These are phyloP conservation scores for Heterobasidion parviporum DNA, from an alignment of 1,284 basidiomycete species.

Conservation along the genomic window DNA sequence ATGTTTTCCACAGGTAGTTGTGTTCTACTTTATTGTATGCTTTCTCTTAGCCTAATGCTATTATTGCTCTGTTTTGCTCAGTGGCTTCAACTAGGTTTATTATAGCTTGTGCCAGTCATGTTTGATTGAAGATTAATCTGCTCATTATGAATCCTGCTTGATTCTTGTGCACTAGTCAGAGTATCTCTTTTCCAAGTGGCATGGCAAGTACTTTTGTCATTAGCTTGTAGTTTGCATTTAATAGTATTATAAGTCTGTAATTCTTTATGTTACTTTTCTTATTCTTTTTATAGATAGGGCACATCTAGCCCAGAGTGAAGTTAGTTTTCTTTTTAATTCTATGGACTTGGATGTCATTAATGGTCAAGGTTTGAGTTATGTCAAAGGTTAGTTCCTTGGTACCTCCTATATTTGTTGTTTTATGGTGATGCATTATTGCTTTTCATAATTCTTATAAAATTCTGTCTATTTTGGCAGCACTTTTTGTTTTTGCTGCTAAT, in stretches of 20 bases:
- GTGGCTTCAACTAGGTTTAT: slow-evolving; percentile 15
- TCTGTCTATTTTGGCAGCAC: no score
- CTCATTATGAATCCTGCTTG: slow-evolving; percentile 2
- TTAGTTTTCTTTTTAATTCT: no score
- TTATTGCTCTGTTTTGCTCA: slow-evolving; percentile 16
- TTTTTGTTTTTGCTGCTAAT: no score
- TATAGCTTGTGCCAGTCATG: slow-evolving; percentile 13
- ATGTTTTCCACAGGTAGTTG: slow-evolving; percentile 19
- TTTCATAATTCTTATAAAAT: no score
- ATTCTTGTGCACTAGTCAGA: not conserved
- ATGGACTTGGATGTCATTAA: no score
- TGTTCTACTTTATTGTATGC: slow-evolving; percentile 23
- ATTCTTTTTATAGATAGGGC: slow-evolving; percentile 26
- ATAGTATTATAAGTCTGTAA: slow-evolving; percentile 25
- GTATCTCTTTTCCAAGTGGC: not conserved
- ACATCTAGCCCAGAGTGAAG: slow-evolving; percentile 25
- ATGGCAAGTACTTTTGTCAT: not conserved
- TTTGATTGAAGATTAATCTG: slow-evolving; percentile 8
- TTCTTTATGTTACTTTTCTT: slow-evolving; percentile 17
- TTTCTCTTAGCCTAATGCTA: slow-evolving; percentile 25
- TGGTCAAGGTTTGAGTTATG: no score
- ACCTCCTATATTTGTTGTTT: no score
- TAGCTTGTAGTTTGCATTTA: slow-evolving; percentile 22
- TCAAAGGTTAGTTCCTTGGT: no score
- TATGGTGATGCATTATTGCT: no score